A percentile compares a stretch with the other conserved stretches of the same genome.
phyloP scores from a whole-genome alignment of 208 protist species.

The Trypanosoma boissoni region DNA sequence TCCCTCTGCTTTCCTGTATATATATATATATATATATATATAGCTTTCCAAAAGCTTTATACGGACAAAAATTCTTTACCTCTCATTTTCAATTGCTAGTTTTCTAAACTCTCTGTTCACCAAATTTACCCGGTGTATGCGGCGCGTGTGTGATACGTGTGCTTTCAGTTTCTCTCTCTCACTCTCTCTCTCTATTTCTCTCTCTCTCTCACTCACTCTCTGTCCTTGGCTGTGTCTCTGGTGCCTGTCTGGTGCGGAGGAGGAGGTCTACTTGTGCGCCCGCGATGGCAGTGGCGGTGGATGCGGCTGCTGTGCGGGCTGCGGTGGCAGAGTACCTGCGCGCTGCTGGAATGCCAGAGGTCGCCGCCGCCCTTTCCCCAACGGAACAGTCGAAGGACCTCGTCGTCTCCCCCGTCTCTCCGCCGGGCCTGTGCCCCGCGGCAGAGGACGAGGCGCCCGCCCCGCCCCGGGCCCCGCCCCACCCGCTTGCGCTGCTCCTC shows the following conservation, averaged over 20 bases:
- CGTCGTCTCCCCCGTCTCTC: not conserved
- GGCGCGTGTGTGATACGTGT: no score
- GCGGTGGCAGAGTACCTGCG: slow-evolving; percentile 47
- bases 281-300: slow-evolving; percentile 17
- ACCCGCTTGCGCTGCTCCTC: not conserved
- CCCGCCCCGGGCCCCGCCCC: not conserved
- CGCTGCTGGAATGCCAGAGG: slow-evolving; percentile 40
- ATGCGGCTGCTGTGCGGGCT: slow-evolving; percentile 27
- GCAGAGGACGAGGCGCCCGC: not conserved
- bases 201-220: no score
- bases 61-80: no score
- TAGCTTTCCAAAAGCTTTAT: slow-evolving; percentile 3
- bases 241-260: not conserved
- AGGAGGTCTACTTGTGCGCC: not conserved
- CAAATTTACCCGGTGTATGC: no score
- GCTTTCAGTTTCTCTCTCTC: no score
- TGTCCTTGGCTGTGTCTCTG: no score
- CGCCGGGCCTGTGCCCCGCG: not conserved
- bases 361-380: slow-evolving; percentile 31
- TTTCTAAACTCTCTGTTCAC: no score
- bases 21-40: no score
- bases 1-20: no score
- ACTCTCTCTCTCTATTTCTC: no score
- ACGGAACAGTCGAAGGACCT: not conserved
- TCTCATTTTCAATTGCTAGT: no score